Conservation (phyloP, 495 filamentous ascomycete genomes). For the Aspergillus cristatus region DNA sequence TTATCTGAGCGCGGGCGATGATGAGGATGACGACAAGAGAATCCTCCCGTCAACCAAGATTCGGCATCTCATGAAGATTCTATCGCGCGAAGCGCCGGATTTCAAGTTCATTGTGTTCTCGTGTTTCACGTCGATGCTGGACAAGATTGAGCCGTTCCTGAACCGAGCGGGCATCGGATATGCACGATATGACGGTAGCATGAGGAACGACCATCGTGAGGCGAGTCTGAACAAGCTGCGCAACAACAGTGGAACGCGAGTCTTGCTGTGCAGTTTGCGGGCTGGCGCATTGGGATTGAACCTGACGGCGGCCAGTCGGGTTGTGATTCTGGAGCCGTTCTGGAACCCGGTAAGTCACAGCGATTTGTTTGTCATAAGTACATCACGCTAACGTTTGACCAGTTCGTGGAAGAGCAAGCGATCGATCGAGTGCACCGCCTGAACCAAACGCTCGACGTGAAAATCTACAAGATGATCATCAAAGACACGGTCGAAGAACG, state of each 20-base stretch:
- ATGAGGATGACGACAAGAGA: conserved; percentile 37
- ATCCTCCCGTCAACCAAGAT: conserved; percentile 81
- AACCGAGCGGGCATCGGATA: conserved; percentile 59
- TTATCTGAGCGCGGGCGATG: conserved; percentile 32
- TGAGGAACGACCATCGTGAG: conserved; percentile 90
- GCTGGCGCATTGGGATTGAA: conserved; percentile 92
- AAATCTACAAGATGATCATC: conserved; percentile 89
- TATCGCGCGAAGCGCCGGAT: conserved; percentile 61
- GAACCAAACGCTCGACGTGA: conserved; percentile 87
- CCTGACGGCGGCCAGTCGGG: conserved; percentile 83
- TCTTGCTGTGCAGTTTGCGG: conserved; percentile 85
- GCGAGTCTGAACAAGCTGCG: conserved; percentile 68
- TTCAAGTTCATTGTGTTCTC: conserved; percentile 98
- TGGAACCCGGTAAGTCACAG: conserved; percentile 78
- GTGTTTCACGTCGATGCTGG: conserved; percentile 94
- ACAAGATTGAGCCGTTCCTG: conserved; percentile 91
- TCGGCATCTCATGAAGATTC: conserved; percentile 67
- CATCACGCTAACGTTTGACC: conserved; percentile 14
- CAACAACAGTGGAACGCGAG: conserved; percentile 59
- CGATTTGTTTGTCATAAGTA: neutral
- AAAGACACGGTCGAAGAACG: conserved; percentile 79
- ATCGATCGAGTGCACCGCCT: conserved; percentile 96
- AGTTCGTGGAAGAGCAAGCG: conserved; percentile 96
- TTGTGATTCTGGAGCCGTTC: conserved; percentile 93
- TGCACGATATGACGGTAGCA: conserved; percentile 88